Percentiles rank a stretch among this genome's conserved stretches.
Evolutionary conservation across 768 basidiomycete genomes (phyloP).

Genomic region (Strobilomyces echinocephalus): DNA sequence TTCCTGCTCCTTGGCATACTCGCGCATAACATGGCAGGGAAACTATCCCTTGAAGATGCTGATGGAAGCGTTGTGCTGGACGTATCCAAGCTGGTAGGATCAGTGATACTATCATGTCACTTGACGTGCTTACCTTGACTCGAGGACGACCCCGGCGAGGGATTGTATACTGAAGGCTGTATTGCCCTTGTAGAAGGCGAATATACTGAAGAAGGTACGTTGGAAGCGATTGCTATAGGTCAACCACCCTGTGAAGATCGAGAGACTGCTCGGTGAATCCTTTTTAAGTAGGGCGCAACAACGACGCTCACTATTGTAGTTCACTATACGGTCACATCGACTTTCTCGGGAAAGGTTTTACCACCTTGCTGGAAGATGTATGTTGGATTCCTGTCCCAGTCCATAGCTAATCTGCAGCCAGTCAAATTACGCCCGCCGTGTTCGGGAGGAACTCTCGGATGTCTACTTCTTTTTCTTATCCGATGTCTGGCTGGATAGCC

Average conservation of each 20-base stretch:
- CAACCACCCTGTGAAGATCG: slow-evolving; percentile 95
- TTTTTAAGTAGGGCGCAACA: not conserved
- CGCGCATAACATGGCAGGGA: slow-evolving; percentile 83
- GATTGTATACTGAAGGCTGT: slow-evolving; percentile 93
- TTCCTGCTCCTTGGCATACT: slow-evolving; percentile 96
- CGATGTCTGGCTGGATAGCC: slow-evolving; percentile 93
- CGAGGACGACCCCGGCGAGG: slow-evolving; percentile 87
- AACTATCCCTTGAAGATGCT: slow-evolving; percentile 85
- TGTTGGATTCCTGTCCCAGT: slow-evolving; percentile 19
- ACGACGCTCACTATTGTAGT: slow-evolving; percentile 36
- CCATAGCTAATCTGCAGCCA: slow-evolving; percentile 25
- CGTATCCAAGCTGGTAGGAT: slow-evolving; percentile 71
- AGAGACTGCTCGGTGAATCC: slow-evolving; percentile 67
- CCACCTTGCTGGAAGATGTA: slow-evolving; percentile 89
- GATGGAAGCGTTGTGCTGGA: slow-evolving; percentile 90
- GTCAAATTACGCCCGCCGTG: slow-evolving; percentile 57
- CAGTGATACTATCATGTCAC: not conserved
- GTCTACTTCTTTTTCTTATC: slow-evolving; percentile 90
- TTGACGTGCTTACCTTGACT: slow-evolving; percentile 13
- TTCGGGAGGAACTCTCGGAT: slow-evolving; percentile 67
- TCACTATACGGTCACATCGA: slow-evolving; percentile 96
- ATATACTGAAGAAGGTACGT: slow-evolving; percentile 86
- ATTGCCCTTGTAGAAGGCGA: slow-evolving; percentile 95
- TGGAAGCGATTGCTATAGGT: slow-evolving; percentile 90
- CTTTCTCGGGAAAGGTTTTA: slow-evolving; percentile 91